phyloP scores from a whole-genome alignment of 2,329 filamentous ascomycete species.

The Elsinoe fawcettii region DNA sequence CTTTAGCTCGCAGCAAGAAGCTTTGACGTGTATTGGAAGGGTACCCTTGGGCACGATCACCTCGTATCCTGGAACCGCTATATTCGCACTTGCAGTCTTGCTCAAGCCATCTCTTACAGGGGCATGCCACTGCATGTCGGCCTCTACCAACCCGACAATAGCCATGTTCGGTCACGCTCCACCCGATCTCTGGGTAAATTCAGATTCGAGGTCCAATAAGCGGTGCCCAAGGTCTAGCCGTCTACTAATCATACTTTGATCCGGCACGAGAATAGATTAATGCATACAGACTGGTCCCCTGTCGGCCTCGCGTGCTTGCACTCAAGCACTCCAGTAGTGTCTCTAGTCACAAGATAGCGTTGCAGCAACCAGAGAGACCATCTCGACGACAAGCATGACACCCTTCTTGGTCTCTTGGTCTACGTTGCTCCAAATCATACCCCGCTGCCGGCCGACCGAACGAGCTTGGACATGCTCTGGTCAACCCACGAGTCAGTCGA shows the following conservation, averaged over 20 bases:
- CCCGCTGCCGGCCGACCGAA: slow-evolving; percentile 11
- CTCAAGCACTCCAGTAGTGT: background rate
- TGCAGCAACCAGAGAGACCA: background rate
- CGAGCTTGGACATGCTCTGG: background rate
- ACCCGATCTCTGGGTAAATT: slow-evolving; percentile 10
- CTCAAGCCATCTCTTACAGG: background rate
- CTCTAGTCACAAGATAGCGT: slow-evolving; percentile 3
- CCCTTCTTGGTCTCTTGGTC: background rate
- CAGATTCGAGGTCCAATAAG: slow-evolving; percentile 8
- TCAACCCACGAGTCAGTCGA: background rate
- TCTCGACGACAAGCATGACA: background rate
- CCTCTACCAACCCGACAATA: background rate
- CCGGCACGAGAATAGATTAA: slow-evolving; percentile 11
- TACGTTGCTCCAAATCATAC: background rate
- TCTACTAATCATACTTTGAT: background rate
- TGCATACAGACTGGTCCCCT: background rate
- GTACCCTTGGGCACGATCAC: background rate
- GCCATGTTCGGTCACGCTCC: background rate
- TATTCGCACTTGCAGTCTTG: too few relatives aligned
- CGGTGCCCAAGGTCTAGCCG: background rate
- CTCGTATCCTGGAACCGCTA: slow-evolving; percentile 14
- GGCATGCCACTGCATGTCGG: background rate
- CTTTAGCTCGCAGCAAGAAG: background rate
- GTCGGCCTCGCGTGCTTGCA: background rate
- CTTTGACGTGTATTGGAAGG: too few relatives aligned